A percentile compares a stretch with the other conserved stretches of the same genome.
These are phyloP conservation scores for Perkinsus olseni DNA, from an alignment of 169 alveolate genomes.

Conservation along the genomic window DNA sequence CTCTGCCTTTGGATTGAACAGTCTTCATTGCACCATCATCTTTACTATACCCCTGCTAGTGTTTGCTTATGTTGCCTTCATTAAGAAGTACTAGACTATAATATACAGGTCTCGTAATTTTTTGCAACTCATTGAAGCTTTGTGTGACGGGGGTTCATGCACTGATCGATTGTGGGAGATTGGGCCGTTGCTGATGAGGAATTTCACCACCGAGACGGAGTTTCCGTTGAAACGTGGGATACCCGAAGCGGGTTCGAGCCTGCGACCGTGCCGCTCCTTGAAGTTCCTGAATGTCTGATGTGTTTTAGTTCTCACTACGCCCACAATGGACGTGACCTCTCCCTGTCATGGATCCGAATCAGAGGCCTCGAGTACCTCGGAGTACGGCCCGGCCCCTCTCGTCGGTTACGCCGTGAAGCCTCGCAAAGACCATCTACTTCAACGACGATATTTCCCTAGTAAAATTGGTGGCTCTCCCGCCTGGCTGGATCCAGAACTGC, in stretches of 20 bases:
- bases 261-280: no score
- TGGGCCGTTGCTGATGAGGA: no score
- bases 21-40: not conserved
- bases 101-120: not conserved
- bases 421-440: not conserved
- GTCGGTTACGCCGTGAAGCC: constrained; percentile 4
- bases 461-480: constrained; percentile 59
- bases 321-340: not conserved
- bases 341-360: not conserved
- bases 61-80: not conserved
- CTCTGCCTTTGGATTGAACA: not conserved
- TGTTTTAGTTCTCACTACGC: not conserved
- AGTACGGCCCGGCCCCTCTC: not conserved
- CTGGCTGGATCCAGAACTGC: constrained; percentile 51
- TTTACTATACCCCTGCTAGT: not conserved
- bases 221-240: no score
- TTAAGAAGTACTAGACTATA: not conserved
- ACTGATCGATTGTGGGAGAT: no score
- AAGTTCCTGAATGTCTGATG: no score
- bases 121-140: not conserved
- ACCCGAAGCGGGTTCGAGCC: no score
- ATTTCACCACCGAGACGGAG: no score
- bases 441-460: constrained; percentile 46
- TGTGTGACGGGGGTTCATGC: not conserved
- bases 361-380: not conserved